Evolutionary conservation across 2,329 filamentous ascomycete genomes (phyloP).

Genomic region (Phialophora expanda): DNA sequence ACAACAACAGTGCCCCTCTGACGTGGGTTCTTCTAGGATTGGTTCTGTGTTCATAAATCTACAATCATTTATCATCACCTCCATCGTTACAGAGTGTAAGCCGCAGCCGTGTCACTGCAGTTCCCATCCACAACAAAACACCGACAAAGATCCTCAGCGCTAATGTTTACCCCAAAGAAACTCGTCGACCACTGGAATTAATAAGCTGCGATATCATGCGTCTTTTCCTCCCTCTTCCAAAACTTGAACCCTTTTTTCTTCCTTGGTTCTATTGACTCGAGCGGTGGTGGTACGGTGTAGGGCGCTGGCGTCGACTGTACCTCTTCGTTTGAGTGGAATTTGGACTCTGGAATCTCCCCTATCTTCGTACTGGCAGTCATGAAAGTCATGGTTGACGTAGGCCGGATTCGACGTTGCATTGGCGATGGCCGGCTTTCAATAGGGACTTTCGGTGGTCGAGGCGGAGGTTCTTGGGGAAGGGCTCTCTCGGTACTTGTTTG

Average conservation of each 20-base stretch:
- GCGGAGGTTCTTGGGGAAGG: conserved; percentile 7
- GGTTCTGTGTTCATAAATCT: not conserved
- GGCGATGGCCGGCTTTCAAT: conserved; percentile 19
- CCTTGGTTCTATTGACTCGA: conserved; percentile 28
- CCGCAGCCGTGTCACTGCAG: not conserved
- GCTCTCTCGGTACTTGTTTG: not conserved
- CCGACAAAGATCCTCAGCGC: not conserved
- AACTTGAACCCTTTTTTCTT: conserved; percentile 37
- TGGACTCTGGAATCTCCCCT: conserved; percentile 56
- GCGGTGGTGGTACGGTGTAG: conserved; percentile 33
- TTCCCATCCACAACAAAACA: not conserved
- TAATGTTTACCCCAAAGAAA: not conserved
- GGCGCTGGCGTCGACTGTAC: conserved; percentile 21
- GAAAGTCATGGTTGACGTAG: conserved; percentile 46
- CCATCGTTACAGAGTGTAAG: not conserved
- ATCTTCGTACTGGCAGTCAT: conserved; percentile 74
- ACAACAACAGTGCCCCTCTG: not conserved
- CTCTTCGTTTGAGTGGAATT: conserved; percentile 21
- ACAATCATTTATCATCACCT: not conserved
- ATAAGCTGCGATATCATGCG: conserved; percentile 14
- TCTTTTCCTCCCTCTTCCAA: conserved; percentile 36
- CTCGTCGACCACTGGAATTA: not conserved
- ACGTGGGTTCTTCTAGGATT: not conserved
- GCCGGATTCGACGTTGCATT: conserved; percentile 17
- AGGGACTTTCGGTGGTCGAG: conserved; percentile 31